phyloP scores from a whole-genome alignment of 2,329 filamentous ascomycete species.

The Alternaria ethzedia region DNA sequence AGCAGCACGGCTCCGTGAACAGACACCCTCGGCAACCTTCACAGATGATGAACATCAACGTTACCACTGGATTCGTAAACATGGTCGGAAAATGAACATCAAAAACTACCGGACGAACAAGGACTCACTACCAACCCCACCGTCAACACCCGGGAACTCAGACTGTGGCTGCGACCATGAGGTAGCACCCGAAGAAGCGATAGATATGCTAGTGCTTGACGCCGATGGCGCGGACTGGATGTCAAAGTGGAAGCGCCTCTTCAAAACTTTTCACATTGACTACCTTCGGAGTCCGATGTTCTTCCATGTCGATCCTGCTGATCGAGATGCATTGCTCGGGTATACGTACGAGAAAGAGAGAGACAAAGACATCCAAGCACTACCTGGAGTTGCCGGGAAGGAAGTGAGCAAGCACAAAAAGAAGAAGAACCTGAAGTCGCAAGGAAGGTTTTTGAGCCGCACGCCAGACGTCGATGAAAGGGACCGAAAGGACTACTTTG shows the following conservation, averaged over 20 bases:
- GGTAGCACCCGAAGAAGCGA: slow-evolving; percentile 2
- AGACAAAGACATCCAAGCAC: slow-evolving; percentile 71
- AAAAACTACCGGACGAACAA: slow-evolving; percentile 58
- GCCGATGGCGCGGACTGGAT: slow-evolving; percentile 70
- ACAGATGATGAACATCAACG: slow-evolving; percentile 82
- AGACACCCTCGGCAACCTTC: slow-evolving; percentile 78
- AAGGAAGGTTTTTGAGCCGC: slow-evolving; percentile 52
- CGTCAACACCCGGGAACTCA: slow-evolving; percentile 27
- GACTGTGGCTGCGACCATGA: slow-evolving; percentile 23
- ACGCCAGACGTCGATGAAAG: slow-evolving; percentile 53
- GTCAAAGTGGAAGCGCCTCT: slow-evolving; percentile 72
- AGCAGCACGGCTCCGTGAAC: slow-evolving; percentile 73
- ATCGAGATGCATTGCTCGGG: slow-evolving; percentile 74
- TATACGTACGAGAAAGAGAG: slow-evolving; percentile 68
- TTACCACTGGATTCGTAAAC: slow-evolving; percentile 78
- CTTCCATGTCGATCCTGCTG: slow-evolving; percentile 78
- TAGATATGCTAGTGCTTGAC: slow-evolving; percentile 67
- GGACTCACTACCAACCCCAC: slow-evolving; percentile 34
- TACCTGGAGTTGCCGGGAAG: slow-evolving; percentile 76
- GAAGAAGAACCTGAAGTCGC: slow-evolving; percentile 65
- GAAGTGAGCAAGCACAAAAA: slow-evolving; percentile 78
- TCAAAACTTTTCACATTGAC: slow-evolving; percentile 71
- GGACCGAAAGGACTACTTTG: slow-evolving; percentile 57
- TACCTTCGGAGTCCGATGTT: slow-evolving; percentile 82
- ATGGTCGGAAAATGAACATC: slow-evolving; percentile 64